A percentile compares a stretch with the other conserved stretches of the same genome.
These are phyloP conservation scores for Echites panduratus DNA, from an alignment of 257 asterid species.

Conservation along the genomic window DNA sequence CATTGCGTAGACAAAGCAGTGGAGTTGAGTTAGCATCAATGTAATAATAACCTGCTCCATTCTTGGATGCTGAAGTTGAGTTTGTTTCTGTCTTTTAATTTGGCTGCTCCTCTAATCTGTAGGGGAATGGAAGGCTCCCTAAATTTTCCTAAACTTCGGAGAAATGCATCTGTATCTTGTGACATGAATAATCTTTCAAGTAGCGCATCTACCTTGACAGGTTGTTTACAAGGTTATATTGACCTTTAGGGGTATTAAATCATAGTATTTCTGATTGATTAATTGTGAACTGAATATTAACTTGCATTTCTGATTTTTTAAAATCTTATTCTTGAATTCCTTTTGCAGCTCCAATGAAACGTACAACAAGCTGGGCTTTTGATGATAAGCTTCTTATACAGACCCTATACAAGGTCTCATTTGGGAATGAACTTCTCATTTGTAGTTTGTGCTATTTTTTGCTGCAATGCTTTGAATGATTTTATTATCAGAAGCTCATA, in stretches of 20 bases:
- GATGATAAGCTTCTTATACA: constrained; percentile 72
- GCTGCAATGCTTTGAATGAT: not conserved
- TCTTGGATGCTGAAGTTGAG: not conserved
- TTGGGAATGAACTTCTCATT: not conserved
- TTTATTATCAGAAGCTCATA: not conserved
- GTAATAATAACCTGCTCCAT: constrained; percentile 33
- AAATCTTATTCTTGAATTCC: constrained; percentile 7
- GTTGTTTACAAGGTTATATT: constrained; percentile 21
- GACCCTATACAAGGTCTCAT: constrained; percentile 69
- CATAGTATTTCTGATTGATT: not conserved
- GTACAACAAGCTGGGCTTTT: constrained; percentile 67
- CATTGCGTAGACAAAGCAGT: constrained; percentile 66
- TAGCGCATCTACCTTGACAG: constrained; percentile 41
- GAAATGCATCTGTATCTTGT: constrained; percentile 74
- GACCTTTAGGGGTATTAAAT: not conserved
- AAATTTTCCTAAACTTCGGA: constrained; percentile 48
- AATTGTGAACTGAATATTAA: not conserved
- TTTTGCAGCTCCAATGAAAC: constrained; percentile 52
- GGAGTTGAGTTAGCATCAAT: constrained; percentile 52
- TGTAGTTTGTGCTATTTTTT: not conserved
- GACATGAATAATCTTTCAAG: constrained; percentile 50
- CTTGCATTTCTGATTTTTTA: not conserved
- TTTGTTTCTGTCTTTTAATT: constrained; percentile 7
- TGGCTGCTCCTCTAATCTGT: constrained; percentile 29
- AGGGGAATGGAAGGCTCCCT: constrained; percentile 48